Conservation (phyloP, 2,329 filamentous ascomycete genomes). For the Claviceps sorghi region DNA sequence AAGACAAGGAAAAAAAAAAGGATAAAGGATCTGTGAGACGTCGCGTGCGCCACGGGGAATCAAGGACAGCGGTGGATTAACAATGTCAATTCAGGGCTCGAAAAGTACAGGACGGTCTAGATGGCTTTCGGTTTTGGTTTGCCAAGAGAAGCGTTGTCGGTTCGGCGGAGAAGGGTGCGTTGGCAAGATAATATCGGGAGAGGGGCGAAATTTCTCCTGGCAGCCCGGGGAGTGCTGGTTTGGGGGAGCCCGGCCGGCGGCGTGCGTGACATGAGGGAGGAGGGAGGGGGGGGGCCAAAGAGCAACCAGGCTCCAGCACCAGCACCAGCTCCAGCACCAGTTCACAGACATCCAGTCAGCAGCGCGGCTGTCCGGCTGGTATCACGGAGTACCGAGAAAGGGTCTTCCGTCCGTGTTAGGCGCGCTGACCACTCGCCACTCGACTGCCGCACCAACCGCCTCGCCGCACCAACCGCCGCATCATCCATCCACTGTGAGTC, state of each 20-base stretch:
- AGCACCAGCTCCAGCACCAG: background rate
- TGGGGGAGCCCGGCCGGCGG: background rate
- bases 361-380: background rate
- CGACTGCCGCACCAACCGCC: no score
- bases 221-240: background rate
- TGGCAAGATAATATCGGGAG: background rate
- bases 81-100: background rate
- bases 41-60: background rate
- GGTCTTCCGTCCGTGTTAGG: background rate
- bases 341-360: background rate
- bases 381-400: background rate
- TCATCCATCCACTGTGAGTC: background rate
- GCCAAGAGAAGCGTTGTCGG: background rate
- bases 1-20: background rate
- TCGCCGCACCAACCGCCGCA: background rate
- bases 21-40: background rate
- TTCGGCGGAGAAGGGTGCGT: background rate
- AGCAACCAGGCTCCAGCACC: background rate
- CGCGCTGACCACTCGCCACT: background rate
- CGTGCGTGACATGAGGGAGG: background rate
- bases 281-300: no score
- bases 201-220: background rate
- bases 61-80: background rate
- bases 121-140: background rate
- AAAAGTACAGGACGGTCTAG: background rate